These are phyloP conservation scores for Xerocomus alliaceus DNA, from an alignment of 1,284 basidiomycete species.

Conservation along the genomic window DNA sequence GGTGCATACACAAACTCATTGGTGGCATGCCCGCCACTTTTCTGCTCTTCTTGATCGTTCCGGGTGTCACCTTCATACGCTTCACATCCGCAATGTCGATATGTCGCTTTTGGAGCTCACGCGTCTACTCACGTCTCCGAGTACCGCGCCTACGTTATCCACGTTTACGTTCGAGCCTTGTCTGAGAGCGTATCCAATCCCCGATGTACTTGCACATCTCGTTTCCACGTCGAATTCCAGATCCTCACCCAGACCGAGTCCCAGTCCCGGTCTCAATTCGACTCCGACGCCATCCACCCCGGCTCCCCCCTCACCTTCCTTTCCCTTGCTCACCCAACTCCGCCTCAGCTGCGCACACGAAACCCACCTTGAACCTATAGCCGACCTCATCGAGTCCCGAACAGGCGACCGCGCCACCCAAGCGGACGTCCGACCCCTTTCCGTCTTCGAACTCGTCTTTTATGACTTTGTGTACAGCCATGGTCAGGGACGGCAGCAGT, in stretches of 20 bases:
- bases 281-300: too few relatives aligned
- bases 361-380: slow-evolving; percentile 20
- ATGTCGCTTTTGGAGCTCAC: slow-evolving; percentile 32
- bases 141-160: slow-evolving; percentile 24
- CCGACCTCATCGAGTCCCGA: slow-evolving; percentile 25
- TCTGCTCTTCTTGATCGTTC: slow-evolving; percentile 33
- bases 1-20: slow-evolving; percentile 1
- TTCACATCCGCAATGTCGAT: slow-evolving; percentile 31
- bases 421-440: slow-evolving; percentile 18
- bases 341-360: slow-evolving; percentile 34
- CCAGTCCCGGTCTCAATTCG: not conserved
- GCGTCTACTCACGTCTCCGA: slow-evolving; percentile 28
- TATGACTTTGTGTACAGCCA: slow-evolving; percentile 33
- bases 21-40: slow-evolving; percentile 35
- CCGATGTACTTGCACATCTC: slow-evolving; percentile 24
- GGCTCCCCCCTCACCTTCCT: not conserved
- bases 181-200: slow-evolving; percentile 25
- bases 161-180: slow-evolving; percentile 34
- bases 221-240: not conserved
- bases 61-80: slow-evolving; percentile 27
- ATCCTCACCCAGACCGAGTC: not conserved
- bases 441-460: slow-evolving; percentile 34
- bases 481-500: slow-evolving; percentile 10
- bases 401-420: slow-evolving; percentile 17
- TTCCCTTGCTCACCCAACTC: slow-evolving; percentile 28